Evolutionary conservation across 2,329 filamentous ascomycete species (phyloP).

Genomic region (Macroventuria anomochaeta): DNA sequence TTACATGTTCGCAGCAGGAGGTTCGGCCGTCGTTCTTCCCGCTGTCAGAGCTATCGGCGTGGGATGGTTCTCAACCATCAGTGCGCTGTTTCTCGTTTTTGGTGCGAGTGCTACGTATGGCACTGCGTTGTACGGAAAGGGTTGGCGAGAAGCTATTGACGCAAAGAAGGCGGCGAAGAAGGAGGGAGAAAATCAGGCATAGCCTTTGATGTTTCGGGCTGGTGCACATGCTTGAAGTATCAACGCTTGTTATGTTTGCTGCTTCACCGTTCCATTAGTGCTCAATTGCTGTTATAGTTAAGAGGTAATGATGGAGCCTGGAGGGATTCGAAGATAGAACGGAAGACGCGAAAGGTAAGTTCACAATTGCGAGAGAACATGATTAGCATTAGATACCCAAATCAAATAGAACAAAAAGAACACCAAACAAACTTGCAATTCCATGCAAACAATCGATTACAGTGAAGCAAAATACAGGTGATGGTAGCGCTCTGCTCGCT

Average conservation of each 20-base stretch:
- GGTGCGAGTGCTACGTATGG: slow-evolving; percentile 56
- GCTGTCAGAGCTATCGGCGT: slow-evolving; percentile 77
- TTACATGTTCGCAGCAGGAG: slow-evolving; percentile 75
- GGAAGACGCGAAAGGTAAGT: not conserved
- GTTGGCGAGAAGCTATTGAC: slow-evolving; percentile 64
- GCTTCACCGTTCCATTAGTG: too few relatives aligned
- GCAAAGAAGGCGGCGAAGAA: slow-evolving; percentile 53
- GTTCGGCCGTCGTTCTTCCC: slow-evolving; percentile 74
- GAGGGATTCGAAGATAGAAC: not conserved
- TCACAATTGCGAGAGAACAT: not conserved
- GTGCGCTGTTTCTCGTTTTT: slow-evolving; percentile 61
- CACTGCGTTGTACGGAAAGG: slow-evolving; percentile 58
- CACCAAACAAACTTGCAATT: not conserved
- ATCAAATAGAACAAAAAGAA: not conserved
- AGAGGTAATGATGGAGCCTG: not conserved
- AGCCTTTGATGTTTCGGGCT: not conserved
- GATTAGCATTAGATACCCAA: not conserved
- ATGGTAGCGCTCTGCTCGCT: slow-evolving; percentile 7
- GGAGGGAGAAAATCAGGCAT: slow-evolving; percentile 34
- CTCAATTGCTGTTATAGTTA: too few relatives aligned
- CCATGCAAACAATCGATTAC: not conserved
- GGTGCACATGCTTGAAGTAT: not conserved
- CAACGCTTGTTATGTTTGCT: not conserved
- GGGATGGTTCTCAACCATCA: slow-evolving; percentile 81
- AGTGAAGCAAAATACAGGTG: not conserved